Conservation (phyloP, 1,284 basidiomycete species). For the Anthracocystis walkeri region DNA sequence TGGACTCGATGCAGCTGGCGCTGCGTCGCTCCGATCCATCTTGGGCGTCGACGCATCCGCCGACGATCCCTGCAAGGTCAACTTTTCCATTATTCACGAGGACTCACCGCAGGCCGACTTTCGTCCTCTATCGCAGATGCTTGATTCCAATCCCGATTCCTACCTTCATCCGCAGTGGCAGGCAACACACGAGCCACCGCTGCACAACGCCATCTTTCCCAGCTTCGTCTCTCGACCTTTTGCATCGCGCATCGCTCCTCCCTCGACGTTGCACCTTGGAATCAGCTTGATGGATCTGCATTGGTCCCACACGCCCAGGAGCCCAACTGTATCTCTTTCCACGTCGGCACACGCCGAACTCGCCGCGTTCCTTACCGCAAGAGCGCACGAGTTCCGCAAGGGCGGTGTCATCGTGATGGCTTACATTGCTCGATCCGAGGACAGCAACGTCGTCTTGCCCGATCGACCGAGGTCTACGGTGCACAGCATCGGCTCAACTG, state of each 20-base stretch:
- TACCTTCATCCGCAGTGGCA: constrained; percentile 66
- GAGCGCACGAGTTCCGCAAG: constrained; percentile 70
- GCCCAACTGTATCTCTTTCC: constrained; percentile 60
- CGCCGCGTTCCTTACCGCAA: constrained; percentile 67
- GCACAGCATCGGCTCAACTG: constrained; percentile 24
- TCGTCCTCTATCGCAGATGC: constrained; percentile 61
- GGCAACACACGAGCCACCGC: constrained; percentile 49
- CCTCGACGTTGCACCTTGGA: constrained; percentile 67
- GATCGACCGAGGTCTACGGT: constrained; percentile 46
- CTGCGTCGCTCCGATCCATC: constrained; percentile 38
- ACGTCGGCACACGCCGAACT: constrained; percentile 70
- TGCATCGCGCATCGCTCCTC: constrained; percentile 68
- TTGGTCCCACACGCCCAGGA: constrained; percentile 68
- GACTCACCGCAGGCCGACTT: constrained; percentile 68
- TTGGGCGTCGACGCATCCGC: constrained; percentile 31
- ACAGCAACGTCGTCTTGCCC: constrained; percentile 43
- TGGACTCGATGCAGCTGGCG: constrained; percentile 28
- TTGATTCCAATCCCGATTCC: constrained; percentile 64
- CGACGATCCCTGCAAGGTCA: constrained; percentile 53
- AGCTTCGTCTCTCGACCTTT: constrained; percentile 67
- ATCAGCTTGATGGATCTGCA: constrained; percentile 70
- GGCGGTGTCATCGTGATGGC: constrained; percentile 70
- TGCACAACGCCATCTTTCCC: constrained; percentile 67
- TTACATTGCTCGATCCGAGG: constrained; percentile 69
- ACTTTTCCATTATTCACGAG: constrained; percentile 69